These are phyloP conservation scores for Fusarium sp. DNA, from an alignment of 2,329 filamentous ascomycete genomes.

Conservation along the genomic window DNA sequence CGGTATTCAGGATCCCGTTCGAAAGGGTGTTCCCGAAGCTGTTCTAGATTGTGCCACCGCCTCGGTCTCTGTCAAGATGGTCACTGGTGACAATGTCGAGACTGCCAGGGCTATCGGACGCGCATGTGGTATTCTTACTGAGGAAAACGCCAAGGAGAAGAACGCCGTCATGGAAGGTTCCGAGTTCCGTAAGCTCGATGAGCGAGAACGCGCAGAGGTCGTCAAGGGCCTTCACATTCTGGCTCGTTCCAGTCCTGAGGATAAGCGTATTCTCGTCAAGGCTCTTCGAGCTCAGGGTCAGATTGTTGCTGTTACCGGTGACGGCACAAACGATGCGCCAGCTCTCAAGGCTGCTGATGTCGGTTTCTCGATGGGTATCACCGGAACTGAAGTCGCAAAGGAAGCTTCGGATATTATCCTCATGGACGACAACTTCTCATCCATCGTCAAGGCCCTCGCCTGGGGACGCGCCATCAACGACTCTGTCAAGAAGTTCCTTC, in stretches of 20 bases:
- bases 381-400: constrained; percentile 73
- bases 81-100: constrained; percentile 64
- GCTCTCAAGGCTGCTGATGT: constrained; percentile 75
- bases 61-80: constrained; percentile 75
- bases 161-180: constrained; percentile 61
- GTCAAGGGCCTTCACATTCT: constrained; percentile 75
- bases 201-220: constrained; percentile 61
- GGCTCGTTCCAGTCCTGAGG: constrained; percentile 76
- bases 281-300: constrained; percentile 74
- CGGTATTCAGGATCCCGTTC: constrained; percentile 76
- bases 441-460: constrained; percentile 74
- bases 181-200: constrained; percentile 68
- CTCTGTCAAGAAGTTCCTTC: constrained; percentile 75
- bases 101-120: constrained; percentile 58
- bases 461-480: constrained; percentile 78
- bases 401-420: constrained; percentile 76
- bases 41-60: constrained; percentile 72
- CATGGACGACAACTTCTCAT: constrained; percentile 74
- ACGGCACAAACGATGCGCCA: constrained; percentile 75
- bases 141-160: constrained; percentile 70
- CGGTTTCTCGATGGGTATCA: constrained; percentile 76
- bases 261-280: constrained; percentile 75
- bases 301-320: constrained; percentile 75
- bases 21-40: constrained; percentile 70
- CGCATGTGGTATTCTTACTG: constrained; percentile 56